Percentiles rank a stretch among this genome's conserved stretches.
phyloP scores from a whole-genome alignment of 495 filamentous ascomycete genomes.

The Podospora bellae-mahoneyi region DNA sequence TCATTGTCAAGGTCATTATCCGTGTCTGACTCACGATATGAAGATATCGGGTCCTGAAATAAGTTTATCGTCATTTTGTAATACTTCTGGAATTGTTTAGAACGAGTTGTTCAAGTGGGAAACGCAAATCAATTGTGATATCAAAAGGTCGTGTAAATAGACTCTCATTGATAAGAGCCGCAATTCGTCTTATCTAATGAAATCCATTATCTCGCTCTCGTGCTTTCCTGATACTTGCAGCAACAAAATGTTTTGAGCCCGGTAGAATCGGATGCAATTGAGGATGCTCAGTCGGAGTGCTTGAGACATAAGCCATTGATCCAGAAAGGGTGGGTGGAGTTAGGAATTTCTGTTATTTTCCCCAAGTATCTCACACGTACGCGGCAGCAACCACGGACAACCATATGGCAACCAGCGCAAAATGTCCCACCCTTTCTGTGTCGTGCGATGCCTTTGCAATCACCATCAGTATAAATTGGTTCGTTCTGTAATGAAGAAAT shows the following conservation, averaged over 20 bases:
- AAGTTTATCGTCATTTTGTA: background rate
- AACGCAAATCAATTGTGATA: background rate
- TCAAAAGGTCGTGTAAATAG: background rate
- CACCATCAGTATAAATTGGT: too few relatives aligned
- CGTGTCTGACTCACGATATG: background rate
- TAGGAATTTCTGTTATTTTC: too few relatives aligned
- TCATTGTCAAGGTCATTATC: slow-evolving; percentile 25
- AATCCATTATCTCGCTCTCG: background rate
- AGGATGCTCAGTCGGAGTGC: too few relatives aligned
- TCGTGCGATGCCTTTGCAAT: too few relatives aligned
- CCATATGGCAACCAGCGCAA: too few relatives aligned
- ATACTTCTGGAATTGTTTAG: background rate
- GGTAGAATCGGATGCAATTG: too few relatives aligned
- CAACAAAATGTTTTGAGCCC: background rate
- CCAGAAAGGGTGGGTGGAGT: too few relatives aligned
- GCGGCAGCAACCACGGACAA: too few relatives aligned
- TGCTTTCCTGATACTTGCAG: background rate
- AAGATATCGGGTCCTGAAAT: background rate
- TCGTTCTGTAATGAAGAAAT: too few relatives aligned
- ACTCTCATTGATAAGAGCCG: background rate
- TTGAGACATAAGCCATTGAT: too few relatives aligned
- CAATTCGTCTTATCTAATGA: background rate
- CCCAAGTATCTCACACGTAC: too few relatives aligned
- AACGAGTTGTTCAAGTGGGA: background rate
- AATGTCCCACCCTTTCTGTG: too few relatives aligned